Conservation (phyloP, 345 rosid genomes). For the Tarenaya hassleriana region DNA sequence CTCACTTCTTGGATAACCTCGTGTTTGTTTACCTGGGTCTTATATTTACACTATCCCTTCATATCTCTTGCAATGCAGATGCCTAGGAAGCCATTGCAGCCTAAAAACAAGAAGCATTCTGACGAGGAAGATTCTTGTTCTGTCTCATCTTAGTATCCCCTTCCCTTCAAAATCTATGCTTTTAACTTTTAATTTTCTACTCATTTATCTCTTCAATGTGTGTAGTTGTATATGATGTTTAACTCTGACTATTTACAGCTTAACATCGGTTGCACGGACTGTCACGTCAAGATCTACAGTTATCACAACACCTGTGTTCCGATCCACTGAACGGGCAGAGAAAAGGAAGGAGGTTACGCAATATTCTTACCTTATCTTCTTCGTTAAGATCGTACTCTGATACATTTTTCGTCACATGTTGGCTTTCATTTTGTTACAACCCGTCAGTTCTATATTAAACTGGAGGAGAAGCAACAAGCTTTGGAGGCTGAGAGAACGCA, state of each 20-base stretch:
- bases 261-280: conserved; percentile 47
- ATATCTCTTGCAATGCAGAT: conserved; percentile 29
- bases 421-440: conserved; percentile 19
- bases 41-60: neutral
- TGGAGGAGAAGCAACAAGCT: conserved; percentile 80
- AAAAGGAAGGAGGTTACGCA: conserved; percentile 73
- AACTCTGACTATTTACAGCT: conserved; percentile 43
- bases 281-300: conserved; percentile 36
- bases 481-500: conserved; percentile 75
- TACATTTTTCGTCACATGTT: no score
- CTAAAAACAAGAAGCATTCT: conserved; percentile 57
- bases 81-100: conserved; percentile 57
- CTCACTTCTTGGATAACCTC: neutral
- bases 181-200: conserved; percentile 8
- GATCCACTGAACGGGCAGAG: conserved; percentile 72
- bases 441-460: conserved; percentile 59
- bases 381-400: no score
- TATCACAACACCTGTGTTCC: conserved; percentile 60
- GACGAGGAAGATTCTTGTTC: conserved; percentile 76
- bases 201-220: conserved; percentile 4
- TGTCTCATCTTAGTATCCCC: conserved; percentile 53
- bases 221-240: neutral
- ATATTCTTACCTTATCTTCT: neutral
- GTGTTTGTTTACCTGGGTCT: neutral
- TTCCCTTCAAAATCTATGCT: no score